Evolutionary conservation across 768 basidiomycete genomes (phyloP).

Genomic region (Rickenella mellea): DNA sequence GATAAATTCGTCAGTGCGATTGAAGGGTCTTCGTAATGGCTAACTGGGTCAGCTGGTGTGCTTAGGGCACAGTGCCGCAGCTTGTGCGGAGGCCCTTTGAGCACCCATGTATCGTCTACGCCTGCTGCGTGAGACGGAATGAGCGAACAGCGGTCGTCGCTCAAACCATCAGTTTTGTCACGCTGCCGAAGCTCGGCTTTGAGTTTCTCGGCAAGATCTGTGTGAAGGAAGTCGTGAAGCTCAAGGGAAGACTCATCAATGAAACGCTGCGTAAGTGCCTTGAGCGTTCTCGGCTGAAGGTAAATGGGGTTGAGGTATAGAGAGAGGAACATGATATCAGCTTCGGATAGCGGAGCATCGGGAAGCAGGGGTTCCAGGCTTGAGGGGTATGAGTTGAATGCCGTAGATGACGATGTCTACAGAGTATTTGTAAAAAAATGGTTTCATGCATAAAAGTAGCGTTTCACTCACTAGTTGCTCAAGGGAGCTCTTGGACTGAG

Average conservation of each 20-base stretch:
- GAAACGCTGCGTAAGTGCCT: conserved; percentile 72
- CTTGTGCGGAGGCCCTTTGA: conserved; percentile 88
- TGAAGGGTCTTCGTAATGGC: conserved; percentile 11
- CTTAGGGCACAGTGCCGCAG: conserved; percentile 81
- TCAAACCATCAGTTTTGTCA: conserved; percentile 57
- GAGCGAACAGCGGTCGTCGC: conserved; percentile 34
- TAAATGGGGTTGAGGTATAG: conserved; percentile 87
- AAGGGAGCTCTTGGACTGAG: conserved; percentile 66
- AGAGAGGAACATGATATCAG: conserved; percentile 63
- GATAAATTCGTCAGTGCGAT: conserved; percentile 10
- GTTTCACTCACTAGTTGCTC: conserved; percentile 76
- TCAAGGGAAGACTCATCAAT: conserved; percentile 81
- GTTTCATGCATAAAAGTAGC: conserved; percentile 1
- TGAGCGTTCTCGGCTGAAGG: conserved; percentile 73
- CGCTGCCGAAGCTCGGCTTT: conserved; percentile 53
- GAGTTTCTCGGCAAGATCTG: conserved; percentile 57
- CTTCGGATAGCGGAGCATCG: conserved; percentile 42
- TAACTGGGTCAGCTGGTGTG: conserved; percentile 3
- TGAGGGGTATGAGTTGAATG: conserved; percentile 46
- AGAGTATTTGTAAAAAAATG: conserved; percentile 7
- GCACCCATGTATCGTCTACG: conserved; percentile 39
- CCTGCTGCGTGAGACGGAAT: conserved; percentile 70
- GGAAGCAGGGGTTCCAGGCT: conserved; percentile 39
- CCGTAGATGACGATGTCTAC: conserved; percentile 54
- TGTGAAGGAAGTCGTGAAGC: conserved; percentile 75